Evolutionary conservation across 306 rosid species (phyloP).

Genomic region (Prunus davidiana): DNA sequence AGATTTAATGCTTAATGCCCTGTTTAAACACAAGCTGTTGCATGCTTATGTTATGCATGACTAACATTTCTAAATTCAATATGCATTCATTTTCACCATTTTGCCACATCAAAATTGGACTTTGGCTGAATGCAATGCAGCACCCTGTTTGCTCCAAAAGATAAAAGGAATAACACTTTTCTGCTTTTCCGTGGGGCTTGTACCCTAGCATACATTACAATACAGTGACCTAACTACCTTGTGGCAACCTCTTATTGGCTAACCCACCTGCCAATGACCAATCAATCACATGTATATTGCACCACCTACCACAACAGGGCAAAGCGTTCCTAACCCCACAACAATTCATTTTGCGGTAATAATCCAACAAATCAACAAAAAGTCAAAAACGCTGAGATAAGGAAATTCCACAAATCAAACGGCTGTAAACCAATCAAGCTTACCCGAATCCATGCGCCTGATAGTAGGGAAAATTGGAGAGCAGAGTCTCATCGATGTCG

Average conservation of each 20-base stretch:
- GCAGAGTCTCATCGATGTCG: slow-evolving; percentile 80
- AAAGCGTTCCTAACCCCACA: neutral
- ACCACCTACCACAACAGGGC: neutral
- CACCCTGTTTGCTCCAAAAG: neutral
- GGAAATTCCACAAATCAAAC: neutral
- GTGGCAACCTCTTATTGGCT: slow-evolving; percentile 8
- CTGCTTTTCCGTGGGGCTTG: neutral
- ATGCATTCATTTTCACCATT: neutral
- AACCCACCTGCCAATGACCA: neutral
- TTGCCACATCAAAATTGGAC: neutral
- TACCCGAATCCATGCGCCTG: slow-evolving; percentile 61
- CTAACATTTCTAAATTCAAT: too few species aligned
- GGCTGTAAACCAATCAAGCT: slow-evolving; percentile 4
- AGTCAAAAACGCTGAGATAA: neutral
- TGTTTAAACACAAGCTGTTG: neutral
- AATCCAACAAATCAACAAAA: neutral
- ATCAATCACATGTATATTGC: slow-evolving; percentile 6
- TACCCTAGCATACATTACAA: neutral
- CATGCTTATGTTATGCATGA: neutral
- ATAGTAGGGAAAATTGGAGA: slow-evolving; percentile 71
- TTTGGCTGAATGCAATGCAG: neutral
- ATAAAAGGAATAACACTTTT: neutral
- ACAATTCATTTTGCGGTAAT: neutral
- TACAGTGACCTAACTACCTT: neutral
- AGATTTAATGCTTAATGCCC: too few species aligned